Conservation (phyloP, 768 basidiomycete genomes). For the Podaxis sp. region DNA sequence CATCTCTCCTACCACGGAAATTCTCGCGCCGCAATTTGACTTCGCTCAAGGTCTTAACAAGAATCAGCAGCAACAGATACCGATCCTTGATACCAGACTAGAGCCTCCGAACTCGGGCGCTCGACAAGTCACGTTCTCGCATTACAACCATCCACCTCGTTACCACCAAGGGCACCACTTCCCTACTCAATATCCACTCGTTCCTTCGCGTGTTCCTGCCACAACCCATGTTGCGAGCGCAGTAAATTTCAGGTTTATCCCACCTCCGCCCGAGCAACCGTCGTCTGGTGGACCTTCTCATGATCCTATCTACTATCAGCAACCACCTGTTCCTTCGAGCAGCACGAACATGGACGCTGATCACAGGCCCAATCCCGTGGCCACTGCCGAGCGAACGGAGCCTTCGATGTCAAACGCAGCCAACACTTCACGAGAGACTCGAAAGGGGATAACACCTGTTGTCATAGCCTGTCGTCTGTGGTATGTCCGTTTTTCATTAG, state of each 20-base stretch:
- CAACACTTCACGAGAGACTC: conserved; percentile 35
- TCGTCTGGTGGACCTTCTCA: conserved; percentile 44
- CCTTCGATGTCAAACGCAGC: conserved; percentile 27
- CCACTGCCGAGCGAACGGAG: conserved; percentile 33
- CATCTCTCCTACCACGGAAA: conserved; percentile 39
- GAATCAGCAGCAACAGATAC: conserved; percentile 37
- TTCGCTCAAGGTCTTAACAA: conserved; percentile 41
- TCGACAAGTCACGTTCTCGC: conserved; percentile 38
- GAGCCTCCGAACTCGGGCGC: conserved; percentile 41
- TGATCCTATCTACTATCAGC: conserved; percentile 38
- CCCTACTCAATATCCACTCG: conserved; percentile 34
- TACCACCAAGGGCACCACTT: conserved; percentile 46
- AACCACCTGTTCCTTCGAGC: conserved; percentile 29
- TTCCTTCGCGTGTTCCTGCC: conserved; percentile 40
- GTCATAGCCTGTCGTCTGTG: conserved; percentile 87
- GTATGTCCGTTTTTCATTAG: conserved; percentile 43
- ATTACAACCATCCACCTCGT: conserved; percentile 41
- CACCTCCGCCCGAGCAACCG: conserved; percentile 36
- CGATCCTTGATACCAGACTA: conserved; percentile 44
- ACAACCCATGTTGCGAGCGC: conserved; percentile 32
- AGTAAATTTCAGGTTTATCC: conserved; percentile 37
- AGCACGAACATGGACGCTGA: conserved; percentile 28
- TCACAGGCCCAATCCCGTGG: conserved; percentile 30
- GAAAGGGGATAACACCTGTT: conserved; percentile 50
- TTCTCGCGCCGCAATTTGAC: conserved; percentile 52